Base-by-base conservation (phyloP, 805 yeast species). In the Cyberlindnera misumaiensis region DNA sequence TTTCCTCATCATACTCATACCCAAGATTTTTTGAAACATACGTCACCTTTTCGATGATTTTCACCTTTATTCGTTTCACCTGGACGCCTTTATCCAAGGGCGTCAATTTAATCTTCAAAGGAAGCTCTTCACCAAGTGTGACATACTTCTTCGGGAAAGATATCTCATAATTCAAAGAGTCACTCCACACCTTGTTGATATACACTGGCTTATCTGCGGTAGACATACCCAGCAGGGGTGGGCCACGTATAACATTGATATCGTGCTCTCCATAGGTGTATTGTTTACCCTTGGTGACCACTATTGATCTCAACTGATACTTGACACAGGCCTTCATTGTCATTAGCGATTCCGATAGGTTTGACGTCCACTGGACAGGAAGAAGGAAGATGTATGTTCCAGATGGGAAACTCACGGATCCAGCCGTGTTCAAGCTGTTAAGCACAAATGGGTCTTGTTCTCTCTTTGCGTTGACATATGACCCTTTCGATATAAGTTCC, bases 151-250 rank as follows among this genome's bases (percentile, higher is more conserved):
- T 70, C 0, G 89, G 88, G 42, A 84, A 70, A 0, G 87, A 73
- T 12, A 84, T 70, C 46, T 82, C 82, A 58, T 84, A 84, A 40
- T 77, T 77, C 28, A 84, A 59, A 0, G 86, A 58, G 39, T 82
- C 80, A 48, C 77, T 76, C 93, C 93, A 84, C 1, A 77, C 69
- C 44, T 84, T 68, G 54, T 80, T 82, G 27, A 84, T 86, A 55
- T 79, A 83, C 13, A 84, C 73, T 0, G 94, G 87, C 52, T 82
- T 84, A 53, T 83, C 81, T 5, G 63, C 62, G 1, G 70, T 63
- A 0, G 68, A 58, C 2, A 58, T 43, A 1, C 67, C 65, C 5
- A 47, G 44, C 8, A 52, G 48, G 5, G 73, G 73, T 2, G 72
- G 72, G 0, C 64, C 63, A 43, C 73, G 59, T 1, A 69, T 52